A percentile compares a stretch with the other conserved stretches of the same genome.
Evolutionary conservation across 257 asterid genomes (phyloP).

Genomic region (Solanum virginianum): DNA sequence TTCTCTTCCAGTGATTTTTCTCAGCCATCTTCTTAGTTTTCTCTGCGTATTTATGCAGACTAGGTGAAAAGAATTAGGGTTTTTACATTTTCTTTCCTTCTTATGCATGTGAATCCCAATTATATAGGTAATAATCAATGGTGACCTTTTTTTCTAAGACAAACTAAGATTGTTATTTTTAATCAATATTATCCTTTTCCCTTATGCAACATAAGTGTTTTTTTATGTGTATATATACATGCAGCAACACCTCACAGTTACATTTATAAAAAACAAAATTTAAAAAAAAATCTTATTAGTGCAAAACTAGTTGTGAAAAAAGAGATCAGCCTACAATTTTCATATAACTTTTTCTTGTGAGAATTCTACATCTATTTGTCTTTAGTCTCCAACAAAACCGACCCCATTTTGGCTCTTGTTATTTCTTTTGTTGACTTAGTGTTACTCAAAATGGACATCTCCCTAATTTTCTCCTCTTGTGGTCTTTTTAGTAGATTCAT

Average conservation of each 20-base stretch:
- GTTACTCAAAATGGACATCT: neutral
- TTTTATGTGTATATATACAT: no score
- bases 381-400: neutral
- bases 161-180: no score
- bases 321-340: neutral
- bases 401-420: neutral
- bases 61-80: no score
- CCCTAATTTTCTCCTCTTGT: neutral
- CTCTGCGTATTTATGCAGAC: no score
- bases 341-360: neutral
- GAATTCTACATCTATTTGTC: neutral
- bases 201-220: neutral
- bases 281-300: neutral
- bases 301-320: neutral
- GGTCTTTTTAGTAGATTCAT: neutral
- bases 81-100: no score
- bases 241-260: neutral
- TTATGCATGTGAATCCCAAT: neutral
- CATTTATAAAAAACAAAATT: neutral
- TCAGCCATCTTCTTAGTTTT: no score
- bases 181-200: no score
- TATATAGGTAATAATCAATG: neutral
- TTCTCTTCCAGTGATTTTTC: no score
- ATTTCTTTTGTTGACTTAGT: neutral
- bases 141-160: neutral